Conservation (phyloP, 129 eudicot species). For the Silybum marianum region DNA sequence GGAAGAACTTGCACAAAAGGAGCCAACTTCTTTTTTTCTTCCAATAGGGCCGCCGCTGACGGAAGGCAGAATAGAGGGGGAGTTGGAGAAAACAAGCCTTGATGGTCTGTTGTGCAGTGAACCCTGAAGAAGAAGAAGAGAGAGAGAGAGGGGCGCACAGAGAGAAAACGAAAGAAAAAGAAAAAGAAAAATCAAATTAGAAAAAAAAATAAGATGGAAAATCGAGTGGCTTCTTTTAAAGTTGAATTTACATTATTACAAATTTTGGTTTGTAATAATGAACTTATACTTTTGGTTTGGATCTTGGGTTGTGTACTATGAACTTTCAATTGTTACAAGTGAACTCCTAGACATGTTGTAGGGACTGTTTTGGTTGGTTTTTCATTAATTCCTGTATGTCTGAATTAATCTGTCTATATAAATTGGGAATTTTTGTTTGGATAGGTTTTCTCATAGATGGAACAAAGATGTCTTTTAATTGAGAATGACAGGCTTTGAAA, state of each 20-base stretch:
- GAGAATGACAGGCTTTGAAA: no score
- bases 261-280: no score
- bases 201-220: background rate
- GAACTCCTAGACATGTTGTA: background rate
- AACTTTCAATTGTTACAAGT: background rate
- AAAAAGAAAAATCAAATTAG: background rate
- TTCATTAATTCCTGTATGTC: no score
- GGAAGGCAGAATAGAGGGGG: background rate
- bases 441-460: no score
- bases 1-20: constrained; percentile 66
- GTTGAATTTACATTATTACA: background rate
- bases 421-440: no score
- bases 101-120: constrained; percentile 16
- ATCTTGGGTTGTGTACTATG: background rate
- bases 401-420: no score
- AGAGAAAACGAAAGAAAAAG: background rate
- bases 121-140: background rate
- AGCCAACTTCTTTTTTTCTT: constrained; percentile 56
- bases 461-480: no score
- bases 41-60: constrained; percentile 33
- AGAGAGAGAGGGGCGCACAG: constrained; percentile 5
- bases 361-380: no score
- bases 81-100: constrained; percentile 20
- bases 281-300: background rate
- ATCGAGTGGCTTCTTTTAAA: constrained; percentile 7